Base-by-base conservation (phyloP, 305 asterid genomes). In the Fraxinus velutina region DNA sequence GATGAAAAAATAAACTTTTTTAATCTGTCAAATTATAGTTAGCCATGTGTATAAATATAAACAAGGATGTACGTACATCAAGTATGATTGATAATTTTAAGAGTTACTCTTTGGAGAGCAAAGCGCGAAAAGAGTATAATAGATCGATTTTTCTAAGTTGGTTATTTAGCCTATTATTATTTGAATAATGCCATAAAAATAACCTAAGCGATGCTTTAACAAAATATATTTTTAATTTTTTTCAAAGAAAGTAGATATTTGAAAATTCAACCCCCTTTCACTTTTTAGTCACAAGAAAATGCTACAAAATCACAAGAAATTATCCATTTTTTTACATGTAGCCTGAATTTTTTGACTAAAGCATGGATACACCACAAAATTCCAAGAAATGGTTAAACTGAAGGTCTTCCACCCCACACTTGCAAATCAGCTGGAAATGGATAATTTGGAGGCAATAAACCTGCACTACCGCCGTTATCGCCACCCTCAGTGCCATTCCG, bases 401-500 rank as follows among this genome's bases (percentile, higher is more conserved):
- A 74, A 39, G 22, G 62, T 8, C 72, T 62, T 62, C 72, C 72
- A 62, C 72, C 72, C 72, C 72, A 62, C 72, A 22, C 33, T 62
- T 62, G 72, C 15, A 62, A 62, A 62, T 62, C 72, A 62, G 91
- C 82, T 70, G 91, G 79, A 29, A 87, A 90, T 1, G 91, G 89
- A 64, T 85, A 90, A 84, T 50, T 85, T 70, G 86, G 87, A 42
- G 70, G 85, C 2, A 86, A 80, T 32, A 87, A 50, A 77, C 74
- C 83, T 27, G 83, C 85, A 6, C 24, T 77, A 21, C 68, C 55
- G 27, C 78, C 81, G 15, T 30, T 27, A 12, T 66, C 73, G 17
- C 73, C 73, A 66, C 80, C 84, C 29, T 81, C 89, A 2, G 62
- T 88, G 4, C 66, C 89, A 1, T 70, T 86, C 9, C 87, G 88